Conservation (phyloP, 306 rosid genomes). For the Gastrolobium villosum region DNA sequence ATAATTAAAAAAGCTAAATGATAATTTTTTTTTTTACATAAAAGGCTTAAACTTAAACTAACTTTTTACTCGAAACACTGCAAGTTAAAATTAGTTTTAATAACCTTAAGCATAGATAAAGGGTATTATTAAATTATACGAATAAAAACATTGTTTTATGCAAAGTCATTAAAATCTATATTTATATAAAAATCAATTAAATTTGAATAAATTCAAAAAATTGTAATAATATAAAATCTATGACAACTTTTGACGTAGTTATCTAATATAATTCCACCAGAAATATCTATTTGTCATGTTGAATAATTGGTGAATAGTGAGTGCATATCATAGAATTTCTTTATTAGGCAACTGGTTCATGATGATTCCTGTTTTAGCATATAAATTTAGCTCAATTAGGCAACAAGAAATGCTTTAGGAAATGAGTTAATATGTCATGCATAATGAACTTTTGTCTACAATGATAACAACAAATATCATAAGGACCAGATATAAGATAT, state of each 20-base stretch:
- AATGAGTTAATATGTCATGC: not conserved
- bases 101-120: too few relatives aligned
- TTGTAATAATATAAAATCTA: not conserved
- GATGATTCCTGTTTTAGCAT: conserved; percentile 15
- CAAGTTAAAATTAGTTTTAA: too few relatives aligned
- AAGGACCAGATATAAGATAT: conserved; percentile 39
- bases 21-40: too few relatives aligned
- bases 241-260: not conserved
- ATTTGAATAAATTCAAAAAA: too few relatives aligned
- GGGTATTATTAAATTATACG: too few relatives aligned
- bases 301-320: conserved; percentile 14
- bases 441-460: conserved; percentile 42
- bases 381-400: conserved; percentile 37
- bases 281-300: not conserved
- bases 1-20: too few relatives aligned
- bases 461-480: conserved; percentile 44
- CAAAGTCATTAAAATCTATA: too few relatives aligned
- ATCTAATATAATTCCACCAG: not conserved
- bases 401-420: conserved; percentile 33
- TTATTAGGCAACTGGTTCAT: conserved; percentile 19
- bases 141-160: too few relatives aligned
- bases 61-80: too few relatives aligned
- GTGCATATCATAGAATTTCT: conserved; percentile 17
- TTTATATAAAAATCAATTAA: too few relatives aligned
- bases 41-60: too few relatives aligned